Base-by-base conservation (phyloP, 2,329 filamentous ascomycete species). In the Podosphaera xanthii region DNA sequence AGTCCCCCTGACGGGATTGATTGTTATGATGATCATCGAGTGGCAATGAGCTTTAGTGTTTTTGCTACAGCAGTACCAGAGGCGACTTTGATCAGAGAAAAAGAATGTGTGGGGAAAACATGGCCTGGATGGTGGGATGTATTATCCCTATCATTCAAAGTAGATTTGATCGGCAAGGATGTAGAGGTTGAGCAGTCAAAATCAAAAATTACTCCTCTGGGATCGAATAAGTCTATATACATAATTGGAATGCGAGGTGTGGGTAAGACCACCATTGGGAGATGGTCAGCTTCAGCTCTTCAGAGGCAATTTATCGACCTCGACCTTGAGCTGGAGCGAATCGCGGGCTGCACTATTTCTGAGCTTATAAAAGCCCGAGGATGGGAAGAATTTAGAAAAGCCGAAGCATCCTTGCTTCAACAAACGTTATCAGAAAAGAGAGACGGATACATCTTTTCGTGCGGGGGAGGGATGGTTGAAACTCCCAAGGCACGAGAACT, bases 101-200 rank as follows among this genome's bases (percentile, higher is more conserved):
- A 89, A 61, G 89, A 95, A 67, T 98, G 92, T 69, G 87, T 88
- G 2, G 90, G 86, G 48, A 98, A 98, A 76, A 98, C 92, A 2
- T 98, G 92, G 92, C 92, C 92, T 0, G 92, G 91, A 8, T 98
- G 92, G 88, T 98, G 92, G 92, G 92, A 98, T 70, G 81, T 83
- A 22, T 73, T 97, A 59, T 83, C 83, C 31, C 81, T 86, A 64
- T 79, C 81, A 12, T 98, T 96, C 74, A 77, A 82, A 40, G 86
- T 86, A 35, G 72, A 77, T 35, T 74, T 97, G n/a, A 79, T 83
- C 61, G 92, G 92, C 10, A 79, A 83, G 42, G 88, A 69, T 49
- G 61, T 66, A 36, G 69, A 69, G 53, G 70, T 71, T 33, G 67
- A 70, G 9, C 72, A 70, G 36, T 65, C 68, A 10, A 64, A 67